These are phyloP conservation scores for Trichosanthes cucumerina DNA, from an alignment of 306 rosid species.

Conservation along the genomic window DNA sequence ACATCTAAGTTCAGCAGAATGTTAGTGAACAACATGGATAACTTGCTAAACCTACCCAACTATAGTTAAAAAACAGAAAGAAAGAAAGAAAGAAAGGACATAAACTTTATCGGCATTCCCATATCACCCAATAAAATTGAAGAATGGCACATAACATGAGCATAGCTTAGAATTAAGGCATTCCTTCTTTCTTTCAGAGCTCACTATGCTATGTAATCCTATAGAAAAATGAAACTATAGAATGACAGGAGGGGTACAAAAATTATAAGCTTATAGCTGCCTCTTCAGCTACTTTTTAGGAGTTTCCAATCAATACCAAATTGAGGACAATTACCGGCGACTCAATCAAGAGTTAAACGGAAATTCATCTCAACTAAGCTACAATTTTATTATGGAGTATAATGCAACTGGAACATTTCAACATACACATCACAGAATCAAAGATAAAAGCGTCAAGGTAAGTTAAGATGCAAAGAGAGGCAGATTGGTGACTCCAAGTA, in stretches of 20 bases:
- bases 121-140: not conserved
- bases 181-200: not conserved
- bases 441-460: not conserved
- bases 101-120: not conserved
- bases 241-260: not conserved
- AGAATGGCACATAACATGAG: not conserved
- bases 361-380: not conserved
- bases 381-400: not conserved
- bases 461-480: not conserved
- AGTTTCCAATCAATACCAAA: not conserved
- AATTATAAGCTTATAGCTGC: not conserved
- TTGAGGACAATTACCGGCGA: not conserved
- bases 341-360: not conserved
- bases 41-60: not conserved
- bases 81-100: not conserved
- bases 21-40: not conserved
- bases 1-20: conserved; percentile 3
- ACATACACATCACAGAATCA: not conserved
- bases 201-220: not conserved
- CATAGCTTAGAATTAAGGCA: not conserved
- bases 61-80: not conserved
- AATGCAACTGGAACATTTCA: not conserved
- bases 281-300: not conserved
- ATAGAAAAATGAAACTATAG: not conserved
- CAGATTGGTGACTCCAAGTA: not conserved